Conservation (phyloP, 179 eudicot species). For the Spergularia azorica region DNA sequence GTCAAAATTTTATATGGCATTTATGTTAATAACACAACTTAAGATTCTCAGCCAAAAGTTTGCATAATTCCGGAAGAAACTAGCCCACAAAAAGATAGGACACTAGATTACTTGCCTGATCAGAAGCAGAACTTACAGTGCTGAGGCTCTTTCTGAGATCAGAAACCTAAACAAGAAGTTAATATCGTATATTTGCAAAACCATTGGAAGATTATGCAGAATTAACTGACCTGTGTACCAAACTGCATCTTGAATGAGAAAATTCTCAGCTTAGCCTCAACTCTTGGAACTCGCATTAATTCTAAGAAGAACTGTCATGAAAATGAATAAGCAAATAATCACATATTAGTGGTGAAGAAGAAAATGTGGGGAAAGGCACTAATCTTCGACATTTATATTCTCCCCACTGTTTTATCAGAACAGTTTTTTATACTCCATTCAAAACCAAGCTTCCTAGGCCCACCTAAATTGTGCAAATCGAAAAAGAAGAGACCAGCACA, state of each 20-base stretch:
- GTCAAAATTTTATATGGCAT: slow-evolving; percentile 5
- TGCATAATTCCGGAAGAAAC: background rate
- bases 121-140: slow-evolving; percentile 67
- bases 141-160: slow-evolving; percentile 69
- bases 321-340: slow-evolving; percentile 17
- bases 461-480: no score
- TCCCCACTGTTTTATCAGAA: no score
- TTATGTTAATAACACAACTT: background rate
- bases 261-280: slow-evolving; percentile 80
- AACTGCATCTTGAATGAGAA: slow-evolving; percentile 93
- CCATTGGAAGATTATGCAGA: background rate
- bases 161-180: slow-evolving; percentile 51
- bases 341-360: background rate
- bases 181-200: slow-evolving; percentile 8
- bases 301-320: slow-evolving; percentile 73
- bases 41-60: background rate
- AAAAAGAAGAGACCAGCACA: background rate
- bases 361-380: background rate
- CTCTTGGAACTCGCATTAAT: slow-evolving; percentile 87
- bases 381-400: background rate
- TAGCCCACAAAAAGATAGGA: background rate
- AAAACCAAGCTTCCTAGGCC: no score
- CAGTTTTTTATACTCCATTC: no score
- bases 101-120: slow-evolving; percentile 58
- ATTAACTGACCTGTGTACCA: slow-evolving; percentile 57